These are phyloP conservation scores for Zasmidium cellare DNA, from an alignment of 2,329 filamentous ascomycete species.

Conservation along the genomic window DNA sequence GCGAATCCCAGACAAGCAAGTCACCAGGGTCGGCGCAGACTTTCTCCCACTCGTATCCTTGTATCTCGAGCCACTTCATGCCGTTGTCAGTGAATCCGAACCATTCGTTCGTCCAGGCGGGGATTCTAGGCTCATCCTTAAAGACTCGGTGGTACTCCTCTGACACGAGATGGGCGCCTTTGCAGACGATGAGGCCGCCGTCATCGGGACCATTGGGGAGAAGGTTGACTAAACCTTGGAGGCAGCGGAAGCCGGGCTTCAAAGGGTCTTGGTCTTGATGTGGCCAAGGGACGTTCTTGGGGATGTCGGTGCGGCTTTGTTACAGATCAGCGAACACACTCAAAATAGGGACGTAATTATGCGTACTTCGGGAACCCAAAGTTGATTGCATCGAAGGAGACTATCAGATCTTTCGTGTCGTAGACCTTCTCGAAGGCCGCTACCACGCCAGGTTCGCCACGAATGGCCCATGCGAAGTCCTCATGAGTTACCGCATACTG, in stretches of 20 bases:
- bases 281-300: slow-evolving; percentile 46
- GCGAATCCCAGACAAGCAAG: slow-evolving; percentile 28
- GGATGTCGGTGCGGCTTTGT: slow-evolving; percentile 39
- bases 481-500: slow-evolving; percentile 51
- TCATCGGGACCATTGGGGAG: slow-evolving; percentile 38
- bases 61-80: slow-evolving; percentile 30
- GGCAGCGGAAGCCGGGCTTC: slow-evolving; percentile 50
- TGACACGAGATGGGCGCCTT: slow-evolving; percentile 33
- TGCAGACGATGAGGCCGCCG: slow-evolving; percentile 39
- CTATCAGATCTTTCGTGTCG: slow-evolving; percentile 48
- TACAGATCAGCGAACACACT: neutral
- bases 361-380: slow-evolving; percentile 40
- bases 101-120: slow-evolving; percentile 35
- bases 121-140: slow-evolving; percentile 27
- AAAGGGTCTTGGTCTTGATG: slow-evolving; percentile 49
- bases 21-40: slow-evolving; percentile 30
- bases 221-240: slow-evolving; percentile 54
- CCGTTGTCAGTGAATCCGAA: slow-evolving; percentile 36
- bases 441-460: slow-evolving; percentile 50
- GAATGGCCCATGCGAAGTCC: slow-evolving; percentile 51
- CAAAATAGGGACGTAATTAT: slow-evolving; percentile 22
- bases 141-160: slow-evolving; percentile 36
- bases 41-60: slow-evolving; percentile 27
- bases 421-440: slow-evolving; percentile 50
- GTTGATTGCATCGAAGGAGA: slow-evolving; percentile 53